Evolutionary conservation across 192 early-diverging fungal species (phyloP).

Genomic region (Lobulomyces angularis): DNA sequence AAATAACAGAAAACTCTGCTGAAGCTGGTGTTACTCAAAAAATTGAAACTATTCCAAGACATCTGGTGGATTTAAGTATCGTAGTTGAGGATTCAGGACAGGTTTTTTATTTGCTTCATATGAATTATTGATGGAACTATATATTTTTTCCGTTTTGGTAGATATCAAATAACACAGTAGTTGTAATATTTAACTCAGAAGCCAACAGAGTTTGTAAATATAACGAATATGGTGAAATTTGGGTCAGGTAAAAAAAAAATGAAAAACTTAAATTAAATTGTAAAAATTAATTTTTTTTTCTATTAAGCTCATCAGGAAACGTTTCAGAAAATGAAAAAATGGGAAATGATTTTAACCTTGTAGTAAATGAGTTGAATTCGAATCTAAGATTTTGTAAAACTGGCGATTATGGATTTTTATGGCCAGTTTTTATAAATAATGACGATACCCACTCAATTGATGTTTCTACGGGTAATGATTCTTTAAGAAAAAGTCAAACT

Average conservation of each 20-base stretch:
- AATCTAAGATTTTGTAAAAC: slow-evolving; percentile 60
- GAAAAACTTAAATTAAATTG: too few relatives aligned
- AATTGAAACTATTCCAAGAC: slow-evolving; percentile 11
- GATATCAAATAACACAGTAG: slow-evolving; percentile 63
- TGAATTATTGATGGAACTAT: slow-evolving; percentile 53
- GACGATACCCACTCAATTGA: too few relatives aligned
- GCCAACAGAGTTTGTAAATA: slow-evolving; percentile 54
- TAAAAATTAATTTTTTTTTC: too few relatives aligned
- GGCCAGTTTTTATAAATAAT: slow-evolving; percentile 44
- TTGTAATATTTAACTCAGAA: slow-evolving; percentile 72
- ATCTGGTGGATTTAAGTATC: slow-evolving; percentile 8
- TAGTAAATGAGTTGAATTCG: slow-evolving; percentile 44
- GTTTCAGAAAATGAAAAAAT: slow-evolving; percentile 21
- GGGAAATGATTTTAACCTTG: slow-evolving; percentile 13
- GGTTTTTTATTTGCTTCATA: slow-evolving; percentile 41
- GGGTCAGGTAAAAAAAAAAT: slow-evolving; percentile 58
- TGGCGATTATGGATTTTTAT: slow-evolving; percentile 72
- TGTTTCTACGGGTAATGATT: too few relatives aligned
- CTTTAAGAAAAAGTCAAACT: too few relatives aligned
- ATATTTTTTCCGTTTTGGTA: slow-evolving; percentile 2
- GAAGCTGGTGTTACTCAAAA: slow-evolving; percentile 10
- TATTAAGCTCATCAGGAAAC: slow-evolving; percentile 22
- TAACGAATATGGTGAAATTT: slow-evolving; percentile 72
- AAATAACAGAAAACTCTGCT: slow-evolving; percentile 19
- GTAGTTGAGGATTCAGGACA: slow-evolving; percentile 19